Conservation (phyloP, 441 rosid species). For the Hura crepitans region DNA sequence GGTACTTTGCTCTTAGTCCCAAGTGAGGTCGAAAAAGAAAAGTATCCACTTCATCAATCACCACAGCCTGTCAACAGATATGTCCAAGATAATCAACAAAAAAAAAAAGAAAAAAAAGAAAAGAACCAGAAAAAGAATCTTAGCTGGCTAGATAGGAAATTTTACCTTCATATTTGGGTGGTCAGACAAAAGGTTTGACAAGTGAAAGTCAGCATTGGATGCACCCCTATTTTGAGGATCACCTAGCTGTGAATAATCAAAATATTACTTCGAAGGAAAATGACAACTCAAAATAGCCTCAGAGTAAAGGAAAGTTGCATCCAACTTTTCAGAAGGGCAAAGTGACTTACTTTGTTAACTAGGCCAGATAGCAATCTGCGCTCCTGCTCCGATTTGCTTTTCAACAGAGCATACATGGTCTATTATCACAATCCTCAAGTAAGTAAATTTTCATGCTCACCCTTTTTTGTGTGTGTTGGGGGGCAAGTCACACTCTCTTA, state of each 20-base stretch:
- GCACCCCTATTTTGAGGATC: conserved; percentile 96
- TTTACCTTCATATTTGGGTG: conserved; percentile 98
- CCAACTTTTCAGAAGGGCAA: conserved; percentile 1
- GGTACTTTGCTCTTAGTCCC: conserved; percentile 79
- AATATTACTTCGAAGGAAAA: conserved; percentile 9
- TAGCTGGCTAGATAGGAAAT: conserved; percentile 9
- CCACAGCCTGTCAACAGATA: conserved; percentile 63
- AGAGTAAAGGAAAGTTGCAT: background rate
- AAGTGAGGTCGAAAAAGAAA: conserved; percentile 91
- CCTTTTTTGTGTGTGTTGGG: too few species aligned
- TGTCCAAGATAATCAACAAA: conserved; percentile 11
- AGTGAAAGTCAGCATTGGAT: conserved; percentile 88
- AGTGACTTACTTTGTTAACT: conserved; percentile 72
- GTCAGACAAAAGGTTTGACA: conserved; percentile 80
- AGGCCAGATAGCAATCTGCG: conserved; percentile 75
- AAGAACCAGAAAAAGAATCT: background rate
- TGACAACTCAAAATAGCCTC: conserved; percentile 11
- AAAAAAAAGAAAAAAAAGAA: background rate
- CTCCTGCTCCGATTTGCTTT: conserved; percentile 92
- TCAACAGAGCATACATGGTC: conserved; percentile 67
- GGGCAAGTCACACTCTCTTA: too few species aligned
- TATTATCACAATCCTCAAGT: conserved; percentile 33
- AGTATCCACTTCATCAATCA: conserved; percentile 87
- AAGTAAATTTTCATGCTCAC: background rate
- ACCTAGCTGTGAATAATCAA: conserved; percentile 59